Percentiles rank a stretch among this genome's conserved stretches.
Evolutionary conservation across 2,329 filamentous ascomycete genomes (phyloP).

Genomic region (Aspergillus chevalieri): DNA sequence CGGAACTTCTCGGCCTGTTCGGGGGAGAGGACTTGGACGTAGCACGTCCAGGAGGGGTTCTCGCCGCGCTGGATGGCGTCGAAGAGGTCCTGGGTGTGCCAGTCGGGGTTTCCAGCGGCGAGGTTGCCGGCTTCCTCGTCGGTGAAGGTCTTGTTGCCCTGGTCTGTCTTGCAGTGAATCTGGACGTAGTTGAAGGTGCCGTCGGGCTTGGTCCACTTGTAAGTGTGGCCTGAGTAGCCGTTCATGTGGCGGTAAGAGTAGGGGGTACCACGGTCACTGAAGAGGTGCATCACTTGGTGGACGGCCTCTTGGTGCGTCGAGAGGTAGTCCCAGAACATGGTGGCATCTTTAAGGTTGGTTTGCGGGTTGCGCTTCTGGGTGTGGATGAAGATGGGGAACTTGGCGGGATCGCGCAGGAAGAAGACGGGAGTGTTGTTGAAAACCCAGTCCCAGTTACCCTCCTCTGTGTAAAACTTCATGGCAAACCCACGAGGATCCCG

Average conservation of each 20-base stretch:
- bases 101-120: constrained; percentile 56
- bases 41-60: constrained; percentile 58
- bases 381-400: constrained; percentile 68
- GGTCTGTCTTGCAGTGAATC: constrained; percentile 58
- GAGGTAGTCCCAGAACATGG: constrained; percentile 63
- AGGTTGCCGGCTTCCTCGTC: constrained; percentile 52
- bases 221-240: constrained; percentile 61
- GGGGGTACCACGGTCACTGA: constrained; percentile 61
- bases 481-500: constrained; percentile 68
- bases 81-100: constrained; percentile 58
- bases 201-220: constrained; percentile 61
- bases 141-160: constrained; percentile 56
- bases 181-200: constrained; percentile 62
- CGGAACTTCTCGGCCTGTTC: constrained; percentile 56
- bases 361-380: constrained; percentile 69
- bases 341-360: constrained; percentile 63
- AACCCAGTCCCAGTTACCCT: constrained; percentile 69
- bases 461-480: constrained; percentile 66
- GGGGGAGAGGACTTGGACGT: constrained; percentile 58
- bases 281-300: constrained; percentile 61
- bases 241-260: constrained; percentile 62
- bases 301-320: constrained; percentile 57
- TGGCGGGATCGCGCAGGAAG: constrained; percentile 67
- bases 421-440: constrained; percentile 71
- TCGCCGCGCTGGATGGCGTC: constrained; percentile 57